phyloP scores from a whole-genome alignment of 305 asterid species.

The Andrographis paniculata region DNA sequence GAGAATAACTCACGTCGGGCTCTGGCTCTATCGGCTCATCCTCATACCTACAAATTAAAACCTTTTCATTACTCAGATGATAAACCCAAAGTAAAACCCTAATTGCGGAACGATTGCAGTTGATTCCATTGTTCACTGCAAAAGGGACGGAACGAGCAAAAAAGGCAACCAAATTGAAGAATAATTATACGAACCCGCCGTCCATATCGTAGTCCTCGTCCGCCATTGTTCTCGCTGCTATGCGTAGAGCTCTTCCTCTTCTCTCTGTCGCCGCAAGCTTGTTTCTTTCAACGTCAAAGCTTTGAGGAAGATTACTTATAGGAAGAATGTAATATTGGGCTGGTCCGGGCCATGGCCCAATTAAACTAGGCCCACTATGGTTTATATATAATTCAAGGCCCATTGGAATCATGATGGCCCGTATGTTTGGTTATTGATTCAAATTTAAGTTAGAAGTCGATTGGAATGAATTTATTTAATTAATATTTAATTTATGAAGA shows the following conservation, averaged over 20 bases:
- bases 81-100: constrained; percentile 17
- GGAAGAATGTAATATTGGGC: too few species aligned
- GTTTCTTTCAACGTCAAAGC: too few species aligned
- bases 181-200: constrained; percentile 43
- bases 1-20: constrained; percentile 40
- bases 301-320: too few species aligned
- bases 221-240: constrained; percentile 49
- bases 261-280: constrained; percentile 15
- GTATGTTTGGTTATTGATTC: too few species aligned
- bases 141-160: neutral
- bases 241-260: constrained; percentile 78
- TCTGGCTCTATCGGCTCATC: constrained; percentile 79
- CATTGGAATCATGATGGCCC: too few species aligned
- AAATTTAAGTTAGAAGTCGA: too few species aligned
- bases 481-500: too few species aligned
- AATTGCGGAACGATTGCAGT: neutral
- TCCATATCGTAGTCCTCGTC: constrained; percentile 81
- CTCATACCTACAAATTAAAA: constrained; percentile 39
- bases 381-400: too few species aligned
- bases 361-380: too few species aligned
- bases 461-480: too few species aligned
- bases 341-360: too few species aligned
- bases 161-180: neutral
- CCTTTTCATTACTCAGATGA: constrained; percentile 2
- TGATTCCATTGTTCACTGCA: neutral